Conservation (phyloP, 345 rosid genomes). For the Fremontodendron californicum region DNA sequence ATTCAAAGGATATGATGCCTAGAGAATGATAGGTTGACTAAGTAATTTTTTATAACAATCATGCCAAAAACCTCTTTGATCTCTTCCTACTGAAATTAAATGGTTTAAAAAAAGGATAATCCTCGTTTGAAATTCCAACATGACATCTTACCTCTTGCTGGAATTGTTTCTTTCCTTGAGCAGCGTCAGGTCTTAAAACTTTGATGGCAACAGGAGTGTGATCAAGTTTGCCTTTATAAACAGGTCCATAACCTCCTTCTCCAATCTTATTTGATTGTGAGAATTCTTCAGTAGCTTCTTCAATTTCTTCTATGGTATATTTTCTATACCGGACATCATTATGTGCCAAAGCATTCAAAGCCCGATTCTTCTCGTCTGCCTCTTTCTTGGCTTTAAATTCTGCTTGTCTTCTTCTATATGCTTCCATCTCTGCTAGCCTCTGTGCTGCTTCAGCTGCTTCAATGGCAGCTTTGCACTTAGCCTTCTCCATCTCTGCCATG, state of each 20-base stretch:
- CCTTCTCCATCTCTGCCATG: constrained; percentile 77
- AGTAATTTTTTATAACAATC: background rate
- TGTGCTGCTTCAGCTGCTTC: constrained; percentile 88
- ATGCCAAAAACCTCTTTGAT: background rate
- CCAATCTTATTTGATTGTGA: constrained; percentile 55
- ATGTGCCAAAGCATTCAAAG: constrained; percentile 52
- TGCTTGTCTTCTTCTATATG: constrained; percentile 58
- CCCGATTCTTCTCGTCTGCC: constrained; percentile 67
- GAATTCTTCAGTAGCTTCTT: constrained; percentile 65
- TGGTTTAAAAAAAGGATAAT: background rate
- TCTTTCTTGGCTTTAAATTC: constrained; percentile 68
- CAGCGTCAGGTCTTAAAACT: constrained; percentile 82
- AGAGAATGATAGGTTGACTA: background rate
- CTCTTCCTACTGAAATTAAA: background rate
- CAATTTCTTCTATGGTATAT: constrained; percentile 74
- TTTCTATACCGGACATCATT: constrained; percentile 64
- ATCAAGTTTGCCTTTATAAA: constrained; percentile 76
- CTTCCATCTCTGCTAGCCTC: constrained; percentile 67
- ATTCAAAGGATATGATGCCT: background rate
- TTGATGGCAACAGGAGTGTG: constrained; percentile 91
- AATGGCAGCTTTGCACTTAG: constrained; percentile 73
- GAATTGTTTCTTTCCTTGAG: constrained; percentile 86
- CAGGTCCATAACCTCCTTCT: constrained; percentile 98
- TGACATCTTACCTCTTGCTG: constrained; percentile 63
- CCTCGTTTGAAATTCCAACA: background rate